These are phyloP conservation scores for Ceratocystis eucalypticola DNA, from an alignment of 2,329 filamentous ascomycete species.

Conservation along the genomic window DNA sequence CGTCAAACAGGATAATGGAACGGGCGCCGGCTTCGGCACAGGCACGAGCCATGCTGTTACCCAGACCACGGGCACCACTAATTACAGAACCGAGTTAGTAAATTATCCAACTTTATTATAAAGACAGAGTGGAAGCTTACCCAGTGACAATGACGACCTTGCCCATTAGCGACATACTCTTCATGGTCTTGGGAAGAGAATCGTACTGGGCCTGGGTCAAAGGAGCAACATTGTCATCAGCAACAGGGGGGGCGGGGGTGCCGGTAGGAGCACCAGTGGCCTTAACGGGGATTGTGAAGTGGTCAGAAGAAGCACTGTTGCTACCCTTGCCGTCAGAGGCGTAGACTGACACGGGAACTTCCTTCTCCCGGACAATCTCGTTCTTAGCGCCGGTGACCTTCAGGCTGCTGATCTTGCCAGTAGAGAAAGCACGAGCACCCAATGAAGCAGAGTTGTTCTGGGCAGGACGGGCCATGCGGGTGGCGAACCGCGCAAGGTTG, in stretches of 20 bases:
- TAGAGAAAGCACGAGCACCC: constrained; percentile 15
- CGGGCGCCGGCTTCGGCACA: constrained; percentile 63
- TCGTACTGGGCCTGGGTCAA: constrained; percentile 41
- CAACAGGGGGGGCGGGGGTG: constrained; percentile 28
- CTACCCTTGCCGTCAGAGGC: constrained; percentile 34
- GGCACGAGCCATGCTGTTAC: constrained; percentile 66
- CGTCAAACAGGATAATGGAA: constrained; percentile 61
- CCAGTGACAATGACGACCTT: constrained; percentile 63
- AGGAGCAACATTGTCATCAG: constrained; percentile 38
- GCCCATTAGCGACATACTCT: constrained; percentile 54
- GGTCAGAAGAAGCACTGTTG: constrained; percentile 30
- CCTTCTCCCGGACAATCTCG: constrained; percentile 43
- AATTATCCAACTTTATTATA: neutral
- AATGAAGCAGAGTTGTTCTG: constrained; percentile 24
- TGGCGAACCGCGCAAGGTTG: constrained; percentile 23
- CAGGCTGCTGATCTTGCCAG: constrained; percentile 7
- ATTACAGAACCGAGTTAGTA: constrained; percentile 4
- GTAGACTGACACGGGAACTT: constrained; percentile 44
- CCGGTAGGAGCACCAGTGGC: constrained; percentile 33
- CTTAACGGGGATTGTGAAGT: constrained; percentile 42
- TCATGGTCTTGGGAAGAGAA: constrained; percentile 49
- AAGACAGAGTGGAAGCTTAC: constrained; percentile 30
- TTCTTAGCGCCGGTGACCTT: constrained; percentile 29
- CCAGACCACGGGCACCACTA: constrained; percentile 62
- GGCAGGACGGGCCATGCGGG: constrained; percentile 26